Evolutionary conservation across 257 asterid genomes (phyloP).

Genomic region (Petunia secreta): DNA sequence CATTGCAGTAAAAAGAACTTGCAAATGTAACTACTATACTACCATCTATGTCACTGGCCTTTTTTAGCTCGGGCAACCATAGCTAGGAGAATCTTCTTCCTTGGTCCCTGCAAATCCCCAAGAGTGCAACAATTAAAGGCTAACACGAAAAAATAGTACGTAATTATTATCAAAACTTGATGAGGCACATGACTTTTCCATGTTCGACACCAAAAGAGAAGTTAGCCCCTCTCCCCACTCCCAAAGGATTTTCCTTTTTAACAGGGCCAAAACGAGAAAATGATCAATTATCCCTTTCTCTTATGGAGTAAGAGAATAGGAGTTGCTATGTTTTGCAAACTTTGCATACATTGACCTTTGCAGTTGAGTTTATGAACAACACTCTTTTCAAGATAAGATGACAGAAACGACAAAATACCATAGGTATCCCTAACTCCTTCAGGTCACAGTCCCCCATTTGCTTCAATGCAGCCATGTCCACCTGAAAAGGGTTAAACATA

Average conservation of each 20-base stretch:
- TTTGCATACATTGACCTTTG: background rate
- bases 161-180: background rate
- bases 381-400: background rate
- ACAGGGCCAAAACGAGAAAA: background rate
- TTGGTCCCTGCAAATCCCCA: constrained; percentile 62
- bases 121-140: background rate
- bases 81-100: constrained; percentile 71
- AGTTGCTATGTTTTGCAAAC: background rate
- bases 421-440: constrained; percentile 78
- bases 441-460: constrained; percentile 77
- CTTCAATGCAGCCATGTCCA: constrained; percentile 69
- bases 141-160: background rate
- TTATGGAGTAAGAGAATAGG: background rate
- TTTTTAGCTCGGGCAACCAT: constrained; percentile 44
- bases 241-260: background rate
- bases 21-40: background rate
- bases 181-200: background rate
- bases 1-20: background rate
- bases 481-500: constrained; percentile 45
- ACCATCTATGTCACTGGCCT: constrained; percentile 19
- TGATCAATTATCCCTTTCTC: background rate
- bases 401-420: constrained; percentile 46
- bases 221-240: constrained; percentile 18
- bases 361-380: background rate
- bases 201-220: background rate